Conservation (phyloP, 1,284 basidiomycete species). For the Tranzscheliella williamsii region DNA sequence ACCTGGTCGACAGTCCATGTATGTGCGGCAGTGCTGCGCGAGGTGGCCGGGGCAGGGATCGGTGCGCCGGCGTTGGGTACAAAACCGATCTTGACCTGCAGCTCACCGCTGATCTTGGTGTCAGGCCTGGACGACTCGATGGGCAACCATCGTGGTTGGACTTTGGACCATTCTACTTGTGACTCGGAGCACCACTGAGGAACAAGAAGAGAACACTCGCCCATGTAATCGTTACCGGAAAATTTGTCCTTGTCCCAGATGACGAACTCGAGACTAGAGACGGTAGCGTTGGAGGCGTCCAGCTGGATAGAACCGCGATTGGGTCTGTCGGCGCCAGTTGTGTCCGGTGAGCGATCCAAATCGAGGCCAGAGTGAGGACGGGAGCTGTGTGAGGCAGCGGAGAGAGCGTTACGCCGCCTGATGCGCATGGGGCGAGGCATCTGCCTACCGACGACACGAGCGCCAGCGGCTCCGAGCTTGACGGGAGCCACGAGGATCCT, state of each 20-base stretch:
- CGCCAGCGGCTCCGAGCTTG: slow-evolving; percentile 42
- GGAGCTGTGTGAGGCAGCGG: neutral
- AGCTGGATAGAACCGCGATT: slow-evolving; percentile 37
- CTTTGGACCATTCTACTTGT: slow-evolving; percentile 23
- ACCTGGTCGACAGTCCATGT: slow-evolving; percentile 31
- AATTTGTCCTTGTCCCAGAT: slow-evolving; percentile 85
- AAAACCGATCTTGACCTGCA: slow-evolving; percentile 50
- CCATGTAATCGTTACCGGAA: slow-evolving; percentile 83
- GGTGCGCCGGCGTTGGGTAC: slow-evolving; percentile 5
- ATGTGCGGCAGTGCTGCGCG: no score
- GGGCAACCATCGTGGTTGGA: slow-evolving; percentile 40
- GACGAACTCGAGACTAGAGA: slow-evolving; percentile 72
- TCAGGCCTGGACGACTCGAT: slow-evolving; percentile 38
- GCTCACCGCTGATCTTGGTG: slow-evolving; percentile 39
- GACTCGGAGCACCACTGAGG: slow-evolving; percentile 74
- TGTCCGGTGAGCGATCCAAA: slow-evolving; percentile 2
- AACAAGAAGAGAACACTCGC: slow-evolving; percentile 76
- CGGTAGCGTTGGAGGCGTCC: slow-evolving; percentile 33
- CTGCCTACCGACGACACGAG: slow-evolving; percentile 40
- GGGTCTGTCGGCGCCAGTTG: slow-evolving; percentile 3
- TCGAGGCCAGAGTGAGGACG: slow-evolving; percentile 4
- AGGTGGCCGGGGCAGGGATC: neutral
- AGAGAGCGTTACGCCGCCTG: slow-evolving; percentile 1
- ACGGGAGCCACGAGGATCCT: slow-evolving; percentile 48
- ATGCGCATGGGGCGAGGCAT: slow-evolving; percentile 46